These are phyloP conservation scores for Penicillium sumatraense DNA, from an alignment of 2,329 filamentous ascomycete genomes.

Conservation along the genomic window DNA sequence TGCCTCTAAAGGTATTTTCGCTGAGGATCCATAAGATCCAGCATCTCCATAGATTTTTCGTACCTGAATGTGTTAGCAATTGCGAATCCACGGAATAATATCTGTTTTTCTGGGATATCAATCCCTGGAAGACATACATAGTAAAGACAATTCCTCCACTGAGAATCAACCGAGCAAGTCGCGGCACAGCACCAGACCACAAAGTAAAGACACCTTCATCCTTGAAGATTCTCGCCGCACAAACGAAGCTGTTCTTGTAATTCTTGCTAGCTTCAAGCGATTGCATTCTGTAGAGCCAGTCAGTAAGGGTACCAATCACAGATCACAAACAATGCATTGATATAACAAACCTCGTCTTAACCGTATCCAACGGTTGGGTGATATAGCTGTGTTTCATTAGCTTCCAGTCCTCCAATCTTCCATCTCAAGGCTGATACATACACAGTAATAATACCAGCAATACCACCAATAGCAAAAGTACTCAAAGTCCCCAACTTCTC, in stretches of 20 bases:
- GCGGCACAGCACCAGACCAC: slow-evolving; percentile 90
- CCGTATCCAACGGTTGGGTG: slow-evolving; percentile 79
- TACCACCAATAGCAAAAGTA: slow-evolving; percentile 88
- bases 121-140: slow-evolving; percentile 62
- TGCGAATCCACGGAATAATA: no score
- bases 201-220: slow-evolving; percentile 89
- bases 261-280: slow-evolving; percentile 79
- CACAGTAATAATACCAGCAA: slow-evolving; percentile 90
- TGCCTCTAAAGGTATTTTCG: slow-evolving; percentile 72
- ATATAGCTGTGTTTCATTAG: slow-evolving; percentile 44
- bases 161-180: slow-evolving; percentile 80
- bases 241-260: slow-evolving; percentile 88
- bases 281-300: slow-evolving; percentile 72
- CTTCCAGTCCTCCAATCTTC: neutral
- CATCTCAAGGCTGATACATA: slow-evolving; percentile 38
- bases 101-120: neutral
- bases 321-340: no score
- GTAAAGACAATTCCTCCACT: slow-evolving; percentile 98
- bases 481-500: slow-evolving; percentile 88
- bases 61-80: slow-evolving; percentile 57
- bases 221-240: slow-evolving; percentile 80
- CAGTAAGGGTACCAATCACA: no score
- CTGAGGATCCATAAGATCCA: slow-evolving; percentile 80
- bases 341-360: slow-evolving; percentile 78
- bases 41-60: slow-evolving; percentile 91